A percentile compares a stretch with the other conserved stretches of the same genome.
These are phyloP conservation scores for Aphanomyces euteiches DNA, from an alignment of 352 stramenopile genomes.

Conservation along the genomic window DNA sequence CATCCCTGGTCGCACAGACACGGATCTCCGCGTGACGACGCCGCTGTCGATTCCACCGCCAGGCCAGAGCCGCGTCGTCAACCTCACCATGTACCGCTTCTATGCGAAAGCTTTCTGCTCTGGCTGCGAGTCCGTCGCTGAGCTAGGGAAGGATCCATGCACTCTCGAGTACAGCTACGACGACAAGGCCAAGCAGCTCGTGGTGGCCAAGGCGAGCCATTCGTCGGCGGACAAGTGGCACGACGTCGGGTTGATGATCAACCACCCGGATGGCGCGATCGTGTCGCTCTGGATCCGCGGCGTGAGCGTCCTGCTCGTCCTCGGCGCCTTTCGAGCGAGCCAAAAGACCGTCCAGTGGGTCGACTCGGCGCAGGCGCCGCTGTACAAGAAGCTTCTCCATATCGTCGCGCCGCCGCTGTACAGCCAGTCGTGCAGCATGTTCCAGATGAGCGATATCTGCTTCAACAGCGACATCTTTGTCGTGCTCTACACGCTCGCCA, in stretches of 20 bases:
- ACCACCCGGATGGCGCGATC: not conserved
- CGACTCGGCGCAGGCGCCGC: not conserved
- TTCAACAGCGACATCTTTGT: slow-evolving; percentile 30
- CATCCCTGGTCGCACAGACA: not conserved
- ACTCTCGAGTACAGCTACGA: slow-evolving; percentile 13
- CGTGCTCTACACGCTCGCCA: not conserved
- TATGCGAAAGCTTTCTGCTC: slow-evolving; percentile 12
- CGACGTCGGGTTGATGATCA: slow-evolving; percentile 5
- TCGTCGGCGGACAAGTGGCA: not conserved
- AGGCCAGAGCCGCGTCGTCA: not conserved
- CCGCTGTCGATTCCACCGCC: not conserved
- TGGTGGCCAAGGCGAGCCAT: not conserved
- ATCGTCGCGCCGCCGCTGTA: slow-evolving; percentile 7
- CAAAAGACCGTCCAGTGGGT: slow-evolving; percentile 21
- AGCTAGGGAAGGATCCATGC: slow-evolving; percentile 13
- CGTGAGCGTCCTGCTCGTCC: not conserved
- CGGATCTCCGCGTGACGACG: slow-evolving; percentile 21
- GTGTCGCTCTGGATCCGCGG: slow-evolving; percentile 10
- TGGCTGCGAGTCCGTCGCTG: slow-evolving; percentile 15
- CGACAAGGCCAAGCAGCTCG: not conserved
- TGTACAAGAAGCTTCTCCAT: not conserved
- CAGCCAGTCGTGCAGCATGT: not conserved
- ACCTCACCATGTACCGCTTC: slow-evolving; percentile 18
- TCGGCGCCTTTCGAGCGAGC: not conserved
- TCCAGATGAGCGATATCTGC: slow-evolving; percentile 18